Percentiles rank a stretch among this genome's conserved stretches.
phyloP scores from a whole-genome alignment of 495 filamentous ascomycete species.

The Hypoxylon cercidicola region DNA sequence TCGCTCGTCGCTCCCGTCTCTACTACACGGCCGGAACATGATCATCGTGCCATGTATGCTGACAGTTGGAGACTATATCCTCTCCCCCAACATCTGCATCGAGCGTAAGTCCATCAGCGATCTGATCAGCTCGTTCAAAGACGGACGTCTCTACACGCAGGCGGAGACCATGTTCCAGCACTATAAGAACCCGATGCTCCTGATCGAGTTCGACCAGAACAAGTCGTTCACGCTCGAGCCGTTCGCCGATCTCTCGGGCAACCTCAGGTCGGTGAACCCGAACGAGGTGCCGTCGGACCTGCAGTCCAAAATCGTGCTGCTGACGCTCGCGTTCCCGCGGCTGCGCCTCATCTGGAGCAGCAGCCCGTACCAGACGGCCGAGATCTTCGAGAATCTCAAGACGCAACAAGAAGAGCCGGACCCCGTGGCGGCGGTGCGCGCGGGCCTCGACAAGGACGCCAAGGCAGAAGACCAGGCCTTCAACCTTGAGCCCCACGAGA shows the following conservation, averaged over 20 bases:
- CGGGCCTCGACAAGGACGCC: conserved; percentile 75
- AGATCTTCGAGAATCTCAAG: conserved; percentile 95
- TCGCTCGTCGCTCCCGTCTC: conserved; percentile 87
- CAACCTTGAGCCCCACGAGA: conserved; percentile 78
- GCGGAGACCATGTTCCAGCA: conserved; percentile 93
- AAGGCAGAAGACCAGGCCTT: conserved; percentile 65
- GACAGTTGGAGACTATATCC: conserved; percentile 96
- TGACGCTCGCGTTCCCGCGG: conserved; percentile 91
- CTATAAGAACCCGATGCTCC: conserved; percentile 89
- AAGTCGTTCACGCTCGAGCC: conserved; percentile 97
- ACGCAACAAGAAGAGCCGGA: conserved; percentile 89
- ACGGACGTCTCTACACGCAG: conserved; percentile 91
- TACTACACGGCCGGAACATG: conserved; percentile 88
- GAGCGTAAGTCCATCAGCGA: conserved; percentile 95
- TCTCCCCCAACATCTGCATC: conserved; percentile 88
- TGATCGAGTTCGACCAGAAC: conserved; percentile 98
- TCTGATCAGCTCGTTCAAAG: conserved; percentile 88
- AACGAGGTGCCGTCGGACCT: conserved; percentile 73
- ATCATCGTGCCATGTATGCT: conserved; percentile 91
- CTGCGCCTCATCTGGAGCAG: conserved; percentile 94
- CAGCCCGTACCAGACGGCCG: conserved; percentile 93
- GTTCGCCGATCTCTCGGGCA: conserved; percentile 82
- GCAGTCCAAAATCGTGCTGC: conserved; percentile 89
- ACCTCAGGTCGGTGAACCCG: conserved; percentile 63
- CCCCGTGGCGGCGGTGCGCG: conserved; percentile 83